Evolutionary conservation across 371 early-diverging fungal genomes (phyloP), one percentile per base, ranked within the genome.

Genomic region (Rhizopus delemar): DNA sequence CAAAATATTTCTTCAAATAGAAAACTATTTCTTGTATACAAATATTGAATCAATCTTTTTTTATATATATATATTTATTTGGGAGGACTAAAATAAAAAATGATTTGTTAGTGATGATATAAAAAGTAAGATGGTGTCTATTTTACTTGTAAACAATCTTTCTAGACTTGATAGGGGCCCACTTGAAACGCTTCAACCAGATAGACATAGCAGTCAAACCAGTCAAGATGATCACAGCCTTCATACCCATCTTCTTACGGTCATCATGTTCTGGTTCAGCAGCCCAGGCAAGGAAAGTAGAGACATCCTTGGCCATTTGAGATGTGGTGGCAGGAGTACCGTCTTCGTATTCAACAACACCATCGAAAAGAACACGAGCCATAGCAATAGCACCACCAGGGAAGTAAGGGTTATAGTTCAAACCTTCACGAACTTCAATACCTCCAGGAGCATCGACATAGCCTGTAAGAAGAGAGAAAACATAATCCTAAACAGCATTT

Each of bases 361-460:
- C 98, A 63, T 98, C 98, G 76, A 87, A 97, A 41, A 98, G 70
- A 56, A 89, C 82, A 69, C 92, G 92, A 45, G 97, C 98, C 97
- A 98, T 98, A 68, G 91, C 88, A 81, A 98, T 98, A 59, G 97
- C 93, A 66, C 98, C 97, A 63, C 98, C 98, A 29, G 96, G 98
- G 93, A 98, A 97, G 85, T 97, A 98, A 46, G 95, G 94, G 86
- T 98, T 98, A 84, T 94, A 97, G 88, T 96, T 90, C 46, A 97
- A 84, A 61, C 97, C 97, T 75, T 95, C 96, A 78, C 96, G 91
- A 54, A 97, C 75, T 65, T 88, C 87, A 60, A 98, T 86, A 78
- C 98, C 98, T 38, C 95, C 96, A 52, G 98, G 98, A 38, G 98
- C 89, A 64, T 97, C 98, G 68, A 85, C 82, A 79, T 97, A 98